Percentiles rank a stretch among this genome's conserved stretches.
Evolutionary conservation across 2,329 filamentous ascomycete species (phyloP).

Genomic region (Furcasterigmium sp.): DNA sequence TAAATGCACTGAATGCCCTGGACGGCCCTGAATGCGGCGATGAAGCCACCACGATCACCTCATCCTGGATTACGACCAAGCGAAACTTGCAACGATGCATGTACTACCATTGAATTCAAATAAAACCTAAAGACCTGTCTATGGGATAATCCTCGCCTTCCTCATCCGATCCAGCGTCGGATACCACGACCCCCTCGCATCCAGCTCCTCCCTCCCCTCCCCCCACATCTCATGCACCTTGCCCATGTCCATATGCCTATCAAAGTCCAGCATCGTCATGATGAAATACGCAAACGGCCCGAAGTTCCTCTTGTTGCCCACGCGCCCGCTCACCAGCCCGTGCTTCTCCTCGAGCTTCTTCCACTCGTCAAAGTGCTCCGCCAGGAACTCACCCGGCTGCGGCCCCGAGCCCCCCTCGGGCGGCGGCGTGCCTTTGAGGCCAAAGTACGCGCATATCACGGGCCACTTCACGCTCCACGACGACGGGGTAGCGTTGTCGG

Average conservation of each 20-base stretch:
- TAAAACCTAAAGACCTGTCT: slow-evolving; percentile 7
- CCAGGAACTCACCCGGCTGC: slow-evolving; percentile 22
- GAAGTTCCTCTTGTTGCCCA: slow-evolving; percentile 22
- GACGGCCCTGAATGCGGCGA: too few relatives aligned
- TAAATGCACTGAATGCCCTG: too few relatives aligned
- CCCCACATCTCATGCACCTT: slow-evolving; percentile 24
- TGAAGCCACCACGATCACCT: too few relatives aligned
- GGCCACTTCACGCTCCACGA: slow-evolving; percentile 40
- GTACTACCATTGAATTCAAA: too few relatives aligned
- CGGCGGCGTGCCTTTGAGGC: slow-evolving; percentile 31
- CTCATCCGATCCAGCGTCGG: slow-evolving; percentile 25
- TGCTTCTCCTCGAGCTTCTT: slow-evolving; percentile 23
- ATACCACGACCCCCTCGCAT: slow-evolving; percentile 21
- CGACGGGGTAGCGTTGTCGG: slow-evolving; percentile 27
- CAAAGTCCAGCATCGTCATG: slow-evolving; percentile 28
- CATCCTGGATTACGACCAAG: too few relatives aligned
- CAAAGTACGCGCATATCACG: slow-evolving; percentile 38
- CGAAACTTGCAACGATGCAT: too few relatives aligned
- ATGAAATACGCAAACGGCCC: slow-evolving; percentile 24
- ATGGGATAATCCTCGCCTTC: slow-evolving; percentile 25
- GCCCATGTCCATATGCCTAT: slow-evolving; percentile 25
- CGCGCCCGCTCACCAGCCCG: slow-evolving; percentile 22
- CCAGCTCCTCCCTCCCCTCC: slow-evolving; percentile 20
- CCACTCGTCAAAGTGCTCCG: slow-evolving; percentile 25
- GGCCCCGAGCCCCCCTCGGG: slow-evolving; percentile 20